Evolutionary conservation across 108 stramenopile species (phyloP).

Genomic region (Halocafeteria seosinensis): DNA sequence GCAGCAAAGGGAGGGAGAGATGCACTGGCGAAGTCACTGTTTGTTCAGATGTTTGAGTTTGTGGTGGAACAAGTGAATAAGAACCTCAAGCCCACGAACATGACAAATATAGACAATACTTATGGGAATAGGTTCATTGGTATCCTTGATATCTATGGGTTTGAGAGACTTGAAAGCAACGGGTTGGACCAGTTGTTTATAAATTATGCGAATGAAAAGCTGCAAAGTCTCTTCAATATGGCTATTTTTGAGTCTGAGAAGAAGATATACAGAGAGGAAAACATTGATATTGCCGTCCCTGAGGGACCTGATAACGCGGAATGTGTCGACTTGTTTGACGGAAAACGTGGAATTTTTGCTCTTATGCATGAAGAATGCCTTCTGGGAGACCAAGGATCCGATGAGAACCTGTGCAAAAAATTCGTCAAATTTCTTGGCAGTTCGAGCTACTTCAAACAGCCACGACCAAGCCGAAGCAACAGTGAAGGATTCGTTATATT

Average conservation of each 20-base stretch:
- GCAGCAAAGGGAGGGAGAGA: slow-evolving; percentile 69
- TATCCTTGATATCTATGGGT: slow-evolving; percentile 47
- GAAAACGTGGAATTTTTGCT: slow-evolving; percentile 42
- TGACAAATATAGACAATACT: too few species aligned
- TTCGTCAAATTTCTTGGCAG: background rate
- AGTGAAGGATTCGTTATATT: slow-evolving; percentile 12
- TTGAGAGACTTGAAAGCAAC: slow-evolving; percentile 40
- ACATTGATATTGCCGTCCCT: slow-evolving; percentile 43
- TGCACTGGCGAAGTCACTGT: slow-evolving; percentile 79
- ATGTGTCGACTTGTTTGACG: slow-evolving; percentile 88
- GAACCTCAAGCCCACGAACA: too few species aligned
- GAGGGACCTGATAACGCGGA: slow-evolving; percentile 90
- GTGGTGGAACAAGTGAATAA: slow-evolving; percentile 66
- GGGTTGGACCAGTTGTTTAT: slow-evolving; percentile 36
- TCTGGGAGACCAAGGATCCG: slow-evolving; percentile 50
- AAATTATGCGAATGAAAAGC: slow-evolving; percentile 39
- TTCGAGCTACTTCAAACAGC: background rate
- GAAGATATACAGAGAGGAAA: slow-evolving; percentile 37
- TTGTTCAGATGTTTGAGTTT: slow-evolving; percentile 69
- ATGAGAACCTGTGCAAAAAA: slow-evolving; percentile 19
- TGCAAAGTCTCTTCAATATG: slow-evolving; percentile 43
- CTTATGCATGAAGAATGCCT: slow-evolving; percentile 60
- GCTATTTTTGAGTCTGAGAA: slow-evolving; percentile 41
- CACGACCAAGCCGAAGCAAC: too few species aligned
- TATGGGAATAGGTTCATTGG: too few species aligned